Conservation (phyloP, 179 eudicot genomes). For the Vitellaria paradoxa region DNA sequence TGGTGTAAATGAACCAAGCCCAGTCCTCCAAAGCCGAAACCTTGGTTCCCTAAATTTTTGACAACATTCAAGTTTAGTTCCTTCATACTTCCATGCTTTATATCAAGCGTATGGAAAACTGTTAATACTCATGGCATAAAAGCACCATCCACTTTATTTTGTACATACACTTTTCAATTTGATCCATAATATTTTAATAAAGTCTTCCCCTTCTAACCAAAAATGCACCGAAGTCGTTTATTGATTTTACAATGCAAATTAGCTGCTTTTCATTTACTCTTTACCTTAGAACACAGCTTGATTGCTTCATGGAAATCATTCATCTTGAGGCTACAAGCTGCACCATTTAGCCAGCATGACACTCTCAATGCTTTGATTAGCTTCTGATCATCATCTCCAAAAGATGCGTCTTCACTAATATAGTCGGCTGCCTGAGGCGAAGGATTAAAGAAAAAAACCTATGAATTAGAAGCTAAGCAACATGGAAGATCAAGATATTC, state of each 20-base stretch:
- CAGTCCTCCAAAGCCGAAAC: not conserved
- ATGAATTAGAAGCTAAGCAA: constrained; percentile 1
- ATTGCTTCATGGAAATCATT: constrained; percentile 45
- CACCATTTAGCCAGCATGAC: constrained; percentile 63
- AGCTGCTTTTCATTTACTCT: not conserved
- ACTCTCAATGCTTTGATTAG: constrained; percentile 51
- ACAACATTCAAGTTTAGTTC: not conserved
- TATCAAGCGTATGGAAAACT: not conserved
- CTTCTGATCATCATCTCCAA: constrained; percentile 43
- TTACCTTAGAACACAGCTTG: constrained; percentile 62
- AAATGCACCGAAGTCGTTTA: not conserved
- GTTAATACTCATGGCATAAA: not conserved
- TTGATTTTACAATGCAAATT: not conserved
- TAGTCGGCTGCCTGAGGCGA: constrained; percentile 53
- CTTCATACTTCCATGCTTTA: not conserved
- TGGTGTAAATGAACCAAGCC: not conserved
- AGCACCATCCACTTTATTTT: not conserved
- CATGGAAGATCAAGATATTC: constrained; percentile 4
- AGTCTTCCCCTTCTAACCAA: not conserved
- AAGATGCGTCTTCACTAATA: constrained; percentile 45
- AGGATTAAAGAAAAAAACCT: not conserved
- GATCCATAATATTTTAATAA: not conserved
- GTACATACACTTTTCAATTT: not conserved
- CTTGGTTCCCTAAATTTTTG: not conserved
- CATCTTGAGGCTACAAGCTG: constrained; percentile 58